Evolutionary conservation across 2,329 filamentous ascomycete species (phyloP), one percentile per base, ranked within the genome.

Genomic region (Colletotrichum sp.): DNA sequence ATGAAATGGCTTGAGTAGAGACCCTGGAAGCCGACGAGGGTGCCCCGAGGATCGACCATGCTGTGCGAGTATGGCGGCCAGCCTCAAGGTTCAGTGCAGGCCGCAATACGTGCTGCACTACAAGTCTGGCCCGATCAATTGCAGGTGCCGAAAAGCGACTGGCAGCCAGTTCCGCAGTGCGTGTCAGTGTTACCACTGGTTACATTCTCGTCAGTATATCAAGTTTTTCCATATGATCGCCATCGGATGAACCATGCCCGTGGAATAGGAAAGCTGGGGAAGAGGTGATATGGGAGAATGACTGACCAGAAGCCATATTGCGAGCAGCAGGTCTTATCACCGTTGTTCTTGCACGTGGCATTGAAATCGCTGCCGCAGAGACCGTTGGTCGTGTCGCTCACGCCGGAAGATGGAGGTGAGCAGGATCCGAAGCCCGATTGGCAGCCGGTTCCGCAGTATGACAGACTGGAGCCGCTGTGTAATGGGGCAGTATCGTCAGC

Each of bases 371-470:
- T 64, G 6, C 84, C 84, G 69, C 84, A 86, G 39, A 85, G 80
- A 10, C 84, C 84, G 72, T 85, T 85, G 52, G 83, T 84, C 32
- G 83, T 84, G 68, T 83, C 79, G 39, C 78, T 77, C 32, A 83
- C 67, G 13, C 78, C 77, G 6, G 71, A 70, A 28, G 73, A 67
- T 7, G 74, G 75, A 32, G 80, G 78, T 66, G 79, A 78, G 77
- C 84, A 86, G 43, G 79, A 79, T 43, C 84, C 84, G 79, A 83
- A 85, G 71, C 81, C 80, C 18, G 77, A 66, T 70, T 85, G 79
- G 75, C 85, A 86, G n/a, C 85, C 83, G 36, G 84, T 86, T 36
- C 83, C 84, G 78, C 84, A 86, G 78, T 85, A 83, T 5, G 68
- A 64, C 13, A 79, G 75, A 64, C 79, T 81, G 52, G 80, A 81